These are phyloP conservation scores for Hanseniaspora hatyaiensis DNA, from an alignment of 805 yeast species.

Conservation along the genomic window DNA sequence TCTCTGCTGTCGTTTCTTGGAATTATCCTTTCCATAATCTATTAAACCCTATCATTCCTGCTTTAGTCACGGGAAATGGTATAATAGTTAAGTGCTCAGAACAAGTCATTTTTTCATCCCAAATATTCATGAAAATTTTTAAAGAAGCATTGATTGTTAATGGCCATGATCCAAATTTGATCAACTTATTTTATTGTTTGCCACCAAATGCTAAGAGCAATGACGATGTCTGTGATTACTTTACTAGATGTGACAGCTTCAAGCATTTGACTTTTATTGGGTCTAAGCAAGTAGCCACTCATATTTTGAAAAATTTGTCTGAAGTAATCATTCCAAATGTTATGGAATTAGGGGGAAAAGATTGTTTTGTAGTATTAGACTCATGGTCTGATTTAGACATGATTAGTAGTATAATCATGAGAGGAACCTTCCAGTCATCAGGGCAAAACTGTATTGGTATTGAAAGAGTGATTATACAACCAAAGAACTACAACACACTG, in stretches of 20 bases:
- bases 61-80: conserved; percentile 83
- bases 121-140: conserved; percentile 60
- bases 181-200: conserved; percentile 79
- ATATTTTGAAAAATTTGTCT: conserved; percentile 73
- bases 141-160: conserved; percentile 60
- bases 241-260: conserved; percentile 72
- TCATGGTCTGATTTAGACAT: conserved; percentile 49
- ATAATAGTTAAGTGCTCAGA: conserved; percentile 90
- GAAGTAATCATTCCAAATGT: conserved; percentile 86
- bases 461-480: conserved; percentile 80
- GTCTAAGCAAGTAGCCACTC: conserved; percentile 86
- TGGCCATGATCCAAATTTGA: conserved; percentile 67
- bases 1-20: conserved; percentile 89
- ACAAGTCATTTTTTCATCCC: conserved; percentile 89
- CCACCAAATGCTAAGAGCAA: conserved; percentile 38
- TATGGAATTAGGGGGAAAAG: conserved; percentile 94
- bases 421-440: conserved; percentile 94
- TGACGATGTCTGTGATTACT: conserved; percentile 48
- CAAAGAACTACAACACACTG: conserved; percentile 51
- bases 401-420: conserved; percentile 68
- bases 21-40: conserved; percentile 93
- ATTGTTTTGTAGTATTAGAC: conserved; percentile 77
- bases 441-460: conserved; percentile 98
- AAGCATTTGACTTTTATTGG: conserved; percentile 92
- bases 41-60: conserved; percentile 83